These are phyloP conservation scores for Babesia divergens DNA, from an alignment of 169 alveolate genomes.

Conservation along the genomic window DNA sequence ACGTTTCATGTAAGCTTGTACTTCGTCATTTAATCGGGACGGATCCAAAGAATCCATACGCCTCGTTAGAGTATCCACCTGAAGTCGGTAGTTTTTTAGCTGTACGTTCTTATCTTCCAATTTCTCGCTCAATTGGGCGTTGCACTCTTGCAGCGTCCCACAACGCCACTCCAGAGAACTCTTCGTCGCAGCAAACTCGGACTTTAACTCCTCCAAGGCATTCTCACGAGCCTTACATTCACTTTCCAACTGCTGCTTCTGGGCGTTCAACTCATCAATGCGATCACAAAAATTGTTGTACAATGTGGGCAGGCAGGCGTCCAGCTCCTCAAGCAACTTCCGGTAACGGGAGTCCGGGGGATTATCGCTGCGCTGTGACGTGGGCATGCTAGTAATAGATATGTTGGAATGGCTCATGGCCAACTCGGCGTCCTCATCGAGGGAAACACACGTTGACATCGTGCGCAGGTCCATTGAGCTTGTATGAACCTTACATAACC, in stretches of 20 bases:
- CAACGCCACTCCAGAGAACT: slow-evolving; percentile 4
- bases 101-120: slow-evolving; percentile 28
- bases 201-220: slow-evolving; percentile 22
- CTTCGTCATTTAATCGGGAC: slow-evolving; percentile 3
- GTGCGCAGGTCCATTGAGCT: background rate
- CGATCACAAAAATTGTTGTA: slow-evolving; percentile 41
- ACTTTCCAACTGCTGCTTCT: slow-evolving; percentile 29
- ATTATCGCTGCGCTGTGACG: background rate
- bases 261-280: slow-evolving; percentile 22
- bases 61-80: slow-evolving; percentile 20
- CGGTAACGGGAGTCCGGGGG: slow-evolving; percentile 36
- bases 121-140: background rate
- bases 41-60: slow-evolving; percentile 19
- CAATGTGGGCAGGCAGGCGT: slow-evolving; percentile 29
- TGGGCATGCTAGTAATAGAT: background rate
- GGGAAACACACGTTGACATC: slow-evolving; percentile 27
- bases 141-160: slow-evolving; percentile 6
- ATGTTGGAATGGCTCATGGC: background rate
- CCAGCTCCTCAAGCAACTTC: slow-evolving; percentile 44
- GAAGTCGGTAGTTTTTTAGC: slow-evolving; percentile 8
- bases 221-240: slow-evolving; percentile 5
- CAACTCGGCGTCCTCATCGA: slow-evolving; percentile 4
- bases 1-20: slow-evolving; percentile 4
- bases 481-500: background rate
- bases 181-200: slow-evolving; percentile 17